phyloP scores from a whole-genome alignment of 352 stramenopile genomes.

The Phytophthora meadii region DNA sequence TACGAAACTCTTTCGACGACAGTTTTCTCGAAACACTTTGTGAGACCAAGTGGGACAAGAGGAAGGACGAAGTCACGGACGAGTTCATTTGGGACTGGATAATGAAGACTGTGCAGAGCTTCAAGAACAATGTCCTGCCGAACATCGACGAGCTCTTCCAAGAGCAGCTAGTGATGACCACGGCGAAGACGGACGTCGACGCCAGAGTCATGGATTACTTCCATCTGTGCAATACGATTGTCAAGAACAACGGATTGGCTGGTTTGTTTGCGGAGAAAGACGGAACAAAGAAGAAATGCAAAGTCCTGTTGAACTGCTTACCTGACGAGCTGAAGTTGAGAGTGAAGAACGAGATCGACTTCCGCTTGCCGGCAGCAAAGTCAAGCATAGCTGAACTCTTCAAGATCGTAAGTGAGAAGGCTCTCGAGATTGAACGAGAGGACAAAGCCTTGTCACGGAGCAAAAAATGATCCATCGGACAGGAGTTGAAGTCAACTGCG shows the following conservation, averaged over 20 bases:
- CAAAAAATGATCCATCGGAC: neutral
- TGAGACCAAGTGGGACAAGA: constrained; percentile 16
- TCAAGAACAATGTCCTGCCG: constrained; percentile 10
- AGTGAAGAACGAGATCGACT: constrained; percentile 23
- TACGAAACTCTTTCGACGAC: constrained; percentile 16
- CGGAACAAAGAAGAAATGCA: constrained; percentile 19
- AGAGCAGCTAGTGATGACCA: constrained; percentile 1
- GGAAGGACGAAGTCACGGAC: constrained; percentile 12
- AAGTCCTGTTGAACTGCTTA: constrained; percentile 16
- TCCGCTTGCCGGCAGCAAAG: constrained; percentile 9
- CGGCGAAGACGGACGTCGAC: constrained; percentile 11
- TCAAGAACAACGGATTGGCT: constrained; percentile 12
- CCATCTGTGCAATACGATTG: constrained; percentile 20
- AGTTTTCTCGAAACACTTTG: constrained; percentile 8
- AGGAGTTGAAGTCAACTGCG: too few species aligned
- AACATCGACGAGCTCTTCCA: constrained; percentile 11
- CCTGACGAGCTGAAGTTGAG: constrained; percentile 3
- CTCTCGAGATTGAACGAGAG: constrained; percentile 14
- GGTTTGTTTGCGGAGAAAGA: constrained; percentile 6
- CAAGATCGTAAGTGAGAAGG: constrained; percentile 14
- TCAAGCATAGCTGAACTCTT: constrained; percentile 12
- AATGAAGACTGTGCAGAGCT: constrained; percentile 5
- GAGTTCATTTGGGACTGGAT: constrained; percentile 20
- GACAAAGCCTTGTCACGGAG: constrained; percentile 2
- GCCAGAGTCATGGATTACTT: constrained; percentile 21